Conservation (phyloP, 2,329 filamentous ascomycete species). For the Colletotrichum kahawae region DNA sequence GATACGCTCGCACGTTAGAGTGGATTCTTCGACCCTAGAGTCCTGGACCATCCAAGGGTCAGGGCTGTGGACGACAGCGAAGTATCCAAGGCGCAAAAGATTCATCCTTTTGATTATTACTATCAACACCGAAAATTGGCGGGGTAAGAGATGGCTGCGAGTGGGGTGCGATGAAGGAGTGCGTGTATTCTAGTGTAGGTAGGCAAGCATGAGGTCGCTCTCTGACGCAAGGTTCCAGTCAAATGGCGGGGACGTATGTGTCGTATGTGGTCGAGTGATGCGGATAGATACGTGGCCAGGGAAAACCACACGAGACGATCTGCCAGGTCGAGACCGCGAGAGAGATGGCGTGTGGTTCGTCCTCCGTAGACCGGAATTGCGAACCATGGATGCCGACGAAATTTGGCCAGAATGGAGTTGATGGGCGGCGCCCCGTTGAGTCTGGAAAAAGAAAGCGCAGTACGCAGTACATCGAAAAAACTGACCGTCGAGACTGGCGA, state of each 20-base stretch:
- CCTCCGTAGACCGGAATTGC: background rate
- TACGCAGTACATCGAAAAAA: background rate
- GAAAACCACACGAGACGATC: background rate
- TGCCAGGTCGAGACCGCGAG: background rate
- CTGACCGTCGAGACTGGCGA: background rate
- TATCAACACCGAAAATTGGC: background rate
- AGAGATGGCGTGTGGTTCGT: background rate
- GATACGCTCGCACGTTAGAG: background rate
- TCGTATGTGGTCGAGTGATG: background rate
- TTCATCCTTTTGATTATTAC: background rate
- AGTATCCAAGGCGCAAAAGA: background rate
- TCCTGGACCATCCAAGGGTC: background rate
- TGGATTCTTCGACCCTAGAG: background rate
- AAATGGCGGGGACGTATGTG: background rate
- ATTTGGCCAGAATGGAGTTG: background rate
- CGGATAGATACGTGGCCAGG: background rate
- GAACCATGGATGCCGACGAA: background rate
- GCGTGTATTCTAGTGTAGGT: background rate
- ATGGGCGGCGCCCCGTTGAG: background rate
- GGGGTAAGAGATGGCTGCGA: background rate
- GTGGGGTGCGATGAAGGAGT: background rate
- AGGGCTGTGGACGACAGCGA: background rate
- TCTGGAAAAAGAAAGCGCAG: background rate
- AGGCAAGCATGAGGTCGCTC: background rate
- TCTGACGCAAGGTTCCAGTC: background rate